Evolutionary conservation across 148 eudicot species (phyloP), one percentile per base, ranked within the genome.

Genomic region (Nepenthes mirabilis): DNA sequence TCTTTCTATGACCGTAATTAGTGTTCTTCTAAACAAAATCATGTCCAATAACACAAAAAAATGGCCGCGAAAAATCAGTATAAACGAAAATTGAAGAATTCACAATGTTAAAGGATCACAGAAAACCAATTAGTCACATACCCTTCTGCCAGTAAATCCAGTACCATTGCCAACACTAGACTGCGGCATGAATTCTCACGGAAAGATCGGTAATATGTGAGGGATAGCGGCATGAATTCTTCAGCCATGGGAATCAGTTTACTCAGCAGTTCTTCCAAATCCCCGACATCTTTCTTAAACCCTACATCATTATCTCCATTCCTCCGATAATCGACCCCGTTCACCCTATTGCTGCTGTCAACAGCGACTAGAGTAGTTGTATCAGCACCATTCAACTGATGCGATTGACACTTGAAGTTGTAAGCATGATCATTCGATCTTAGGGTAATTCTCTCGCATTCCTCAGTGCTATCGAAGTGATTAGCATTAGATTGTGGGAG

Each of bases 181-280:
- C 48, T 73, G 84, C 14, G 75, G 58, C 14, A 79, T 6, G 60
- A 75, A n/a, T 37, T 69, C 6, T 59, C 76, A 33, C 64, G 36
- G 36, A 55, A 33, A 5, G 65, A 56, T 14, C 50, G 58, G 61
- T 51, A 35, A 58, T 67, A 66, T 2, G 61, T 49, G 55, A 74
- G 67, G 0, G 85, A 85, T 14, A 80, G 74, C 4, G 96, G 93
- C 40, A 85, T 82, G 67, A 89, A 89, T 37, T 89, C 96, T 58
- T 77, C 63, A 2, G 96, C 96, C 94, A 80, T 74, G 2, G 96
- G 96, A 71, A 86, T 89, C 63, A 89, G 58, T 52, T 85, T 89
- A 0, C 93, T 79, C 47, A 85, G 60, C 75, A 76, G 77, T 70
- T 89, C 96, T 67, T 81, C 82, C 67, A 85, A 74, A 63, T 83